phyloP scores from a whole-genome alignment of 2,329 filamentous ascomycete species.

The Podosphaera xanthii region DNA sequence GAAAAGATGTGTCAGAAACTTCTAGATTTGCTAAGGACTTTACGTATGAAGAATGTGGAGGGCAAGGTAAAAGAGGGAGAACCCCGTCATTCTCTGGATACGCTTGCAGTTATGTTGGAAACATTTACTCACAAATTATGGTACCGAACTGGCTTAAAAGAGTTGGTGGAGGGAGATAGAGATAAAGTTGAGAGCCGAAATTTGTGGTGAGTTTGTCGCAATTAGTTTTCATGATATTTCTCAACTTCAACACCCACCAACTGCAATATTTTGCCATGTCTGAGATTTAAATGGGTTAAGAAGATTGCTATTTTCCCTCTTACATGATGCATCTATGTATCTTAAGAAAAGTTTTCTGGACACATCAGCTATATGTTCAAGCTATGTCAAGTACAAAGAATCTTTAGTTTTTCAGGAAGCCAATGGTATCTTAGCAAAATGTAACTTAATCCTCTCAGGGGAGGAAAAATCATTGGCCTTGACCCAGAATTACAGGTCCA shows the following conservation, averaged over 20 bases:
- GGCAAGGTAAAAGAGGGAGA: conserved; percentile 42
- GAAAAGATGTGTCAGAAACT: conserved; percentile 38
- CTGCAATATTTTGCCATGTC: too few relatives aligned
- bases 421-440: too few relatives aligned
- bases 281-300: too few relatives aligned
- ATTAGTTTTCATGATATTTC: background rate
- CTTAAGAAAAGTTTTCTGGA: too few relatives aligned
- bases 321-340: too few relatives aligned
- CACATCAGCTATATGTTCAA: too few relatives aligned
- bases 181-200: conserved; percentile 11
- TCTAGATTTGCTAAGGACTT: conserved; percentile 32
- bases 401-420: too few relatives aligned
- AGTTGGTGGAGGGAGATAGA: conserved; percentile 15
- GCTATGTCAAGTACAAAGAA: too few relatives aligned
- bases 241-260: too few relatives aligned
- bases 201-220: background rate
- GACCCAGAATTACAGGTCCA: conserved; percentile 82
- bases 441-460: conserved; percentile 30
- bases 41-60: conserved; percentile 41
- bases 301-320: too few relatives aligned
- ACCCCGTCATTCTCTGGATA: conserved; percentile 63
- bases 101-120: conserved; percentile 61
- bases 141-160: conserved; percentile 50
- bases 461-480: conserved; percentile 59
- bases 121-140: conserved; percentile 55